Conservation (phyloP, 352 stramenopile species). For the Pythium folliculosum region DNA sequence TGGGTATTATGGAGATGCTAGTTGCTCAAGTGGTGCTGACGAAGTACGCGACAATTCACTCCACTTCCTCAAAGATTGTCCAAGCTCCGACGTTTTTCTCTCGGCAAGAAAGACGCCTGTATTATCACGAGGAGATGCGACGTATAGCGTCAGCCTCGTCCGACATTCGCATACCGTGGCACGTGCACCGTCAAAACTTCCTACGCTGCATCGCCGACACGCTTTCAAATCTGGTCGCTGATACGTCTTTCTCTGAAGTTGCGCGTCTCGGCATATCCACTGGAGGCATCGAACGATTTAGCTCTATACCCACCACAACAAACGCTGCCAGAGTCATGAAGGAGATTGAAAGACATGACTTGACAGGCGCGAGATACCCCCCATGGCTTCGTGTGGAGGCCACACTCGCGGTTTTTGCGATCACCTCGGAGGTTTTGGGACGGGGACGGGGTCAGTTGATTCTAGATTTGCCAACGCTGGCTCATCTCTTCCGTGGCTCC, state of each 20-base stretch:
- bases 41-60: neutral
- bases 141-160: neutral
- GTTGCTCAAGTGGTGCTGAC: constrained; percentile 16
- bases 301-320: neutral
- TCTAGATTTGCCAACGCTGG: neutral
- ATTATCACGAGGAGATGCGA: constrained; percentile 26
- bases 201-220: neutral
- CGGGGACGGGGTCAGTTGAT: neutral
- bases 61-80: constrained; percentile 30
- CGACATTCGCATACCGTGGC: neutral
- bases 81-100: constrained; percentile 31
- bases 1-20: constrained; percentile 31
- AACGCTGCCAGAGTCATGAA: neutral
- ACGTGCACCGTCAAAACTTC: neutral
- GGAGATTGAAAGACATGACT: neutral
- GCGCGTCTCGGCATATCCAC: neutral
- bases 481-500: neutral
- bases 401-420: neutral
- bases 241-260: neutral
- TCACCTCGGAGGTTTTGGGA: neutral
- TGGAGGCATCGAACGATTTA: neutral
- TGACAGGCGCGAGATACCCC: neutral
- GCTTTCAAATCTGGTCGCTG: neutral
- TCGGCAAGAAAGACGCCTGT: constrained; percentile 2
- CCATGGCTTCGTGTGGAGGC: constrained; percentile 3